Evolutionary conservation across 768 basidiomycete genomes (phyloP).

Genomic region (Tylopilus felleus): DNA sequence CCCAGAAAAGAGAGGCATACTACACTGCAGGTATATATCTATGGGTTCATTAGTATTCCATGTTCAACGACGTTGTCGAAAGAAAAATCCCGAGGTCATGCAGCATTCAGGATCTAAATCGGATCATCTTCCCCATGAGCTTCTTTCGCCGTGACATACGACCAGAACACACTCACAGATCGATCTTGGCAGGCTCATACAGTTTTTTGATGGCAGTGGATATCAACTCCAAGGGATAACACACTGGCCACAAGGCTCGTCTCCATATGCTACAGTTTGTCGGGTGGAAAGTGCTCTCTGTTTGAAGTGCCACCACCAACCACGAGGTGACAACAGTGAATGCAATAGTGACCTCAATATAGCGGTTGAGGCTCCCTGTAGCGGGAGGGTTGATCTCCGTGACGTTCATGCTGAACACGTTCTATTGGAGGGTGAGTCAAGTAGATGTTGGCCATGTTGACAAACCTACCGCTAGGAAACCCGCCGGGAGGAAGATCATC

Average conservation of each 20-base stretch:
- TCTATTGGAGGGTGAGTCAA: constrained; percentile 24
- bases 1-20: not conserved
- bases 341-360: constrained; percentile 39
- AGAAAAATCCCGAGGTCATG: not conserved
- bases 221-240: constrained; percentile 10
- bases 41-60: not conserved
- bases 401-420: constrained; percentile 31
- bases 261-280: not conserved
- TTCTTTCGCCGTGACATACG: not conserved
- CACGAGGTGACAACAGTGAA: constrained; percentile 54
- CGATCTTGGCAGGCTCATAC: not conserved
- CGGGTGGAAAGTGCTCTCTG: constrained; percentile 16
- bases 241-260: constrained; percentile 23
- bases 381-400: constrained; percentile 28
- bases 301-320: constrained; percentile 53
- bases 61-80: not conserved
- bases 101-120: not conserved
- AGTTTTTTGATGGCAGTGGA: not conserved
- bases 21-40: not conserved
- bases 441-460: not conserved
- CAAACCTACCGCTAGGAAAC: constrained; percentile 36
- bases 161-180: constrained; percentile 4
- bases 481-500: constrained; percentile 59
- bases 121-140: not conserved
- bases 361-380: constrained; percentile 33